Base-by-base conservation (phyloP, 2,329 filamentous ascomycete species). In the Hypoxylon sp. region DNA sequence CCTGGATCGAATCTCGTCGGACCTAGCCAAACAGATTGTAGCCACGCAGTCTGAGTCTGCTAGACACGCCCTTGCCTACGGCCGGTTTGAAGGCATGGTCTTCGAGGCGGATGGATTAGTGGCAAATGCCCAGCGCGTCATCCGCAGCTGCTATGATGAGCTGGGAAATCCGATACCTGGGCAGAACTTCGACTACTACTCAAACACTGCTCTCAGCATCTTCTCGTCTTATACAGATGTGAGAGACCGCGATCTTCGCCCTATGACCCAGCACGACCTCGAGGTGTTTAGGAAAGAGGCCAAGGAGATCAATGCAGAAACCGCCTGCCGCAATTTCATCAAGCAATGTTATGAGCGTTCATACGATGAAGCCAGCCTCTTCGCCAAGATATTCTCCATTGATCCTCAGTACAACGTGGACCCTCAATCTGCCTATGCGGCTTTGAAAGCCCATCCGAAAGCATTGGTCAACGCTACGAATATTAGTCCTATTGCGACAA, bases 311-410 rank as follows among this genome's bases (percentile, higher is more conserved):
- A 84, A 83, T 2, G 71, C 83, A 1, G 86, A 88, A 70, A 85
- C 85, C 1, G 86, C 85, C 3, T 82, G 82, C 12, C 80, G 86
- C 26, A 88, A 86, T 68, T 86, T 83, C 57, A 81, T 88, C 66
- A 88, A 88, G 72, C 86, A 88, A 73, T 83, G 80, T 56, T 87
- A 88, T 58, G 86, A 89, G 71, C 81, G 85, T 24, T 82, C 85
- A 2, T 85, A 83, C 69, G 83, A 84, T 61, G 86, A 89, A 71
- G 80, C 83, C 24, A 79, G 76, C 18, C 74, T 89, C 2, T 87
- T 89, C 62, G 72, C 79, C 30, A 84, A 82, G 64, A 78, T 88
- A n/a, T 88, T 89, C 65, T 80, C 80, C 22, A 77, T 88, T 38
- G 84, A 87, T 46, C 81, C 85, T 0, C 79, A 82, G 20, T 87